Percentiles rank a stretch among this genome's conserved stretches.
phyloP scores from a whole-genome alignment of 2,329 filamentous ascomycete genomes.

The Aureobasidium sp. region DNA sequence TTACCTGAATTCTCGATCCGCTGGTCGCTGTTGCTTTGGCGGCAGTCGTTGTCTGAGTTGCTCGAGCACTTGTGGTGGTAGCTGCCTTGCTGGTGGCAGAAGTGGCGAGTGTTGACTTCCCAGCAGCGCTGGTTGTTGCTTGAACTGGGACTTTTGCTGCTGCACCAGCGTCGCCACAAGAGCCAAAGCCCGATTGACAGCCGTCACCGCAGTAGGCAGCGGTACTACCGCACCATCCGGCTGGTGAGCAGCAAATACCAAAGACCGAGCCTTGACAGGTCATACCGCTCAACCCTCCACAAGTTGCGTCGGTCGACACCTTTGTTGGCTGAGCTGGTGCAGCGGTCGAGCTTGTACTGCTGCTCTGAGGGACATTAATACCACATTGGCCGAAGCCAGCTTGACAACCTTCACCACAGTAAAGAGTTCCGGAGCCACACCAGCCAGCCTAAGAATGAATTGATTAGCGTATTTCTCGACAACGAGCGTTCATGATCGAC shows the following conservation, averaged over 20 bases:
- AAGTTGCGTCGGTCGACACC: constrained; percentile 23
- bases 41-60: not conserved
- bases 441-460: not conserved
- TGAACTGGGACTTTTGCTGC: not conserved
- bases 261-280: constrained; percentile 28
- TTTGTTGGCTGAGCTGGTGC: not conserved
- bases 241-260: constrained; percentile 29
- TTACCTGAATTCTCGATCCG: not conserved
- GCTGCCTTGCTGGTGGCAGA: not conserved
- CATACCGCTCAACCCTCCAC: constrained; percentile 28
- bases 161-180: constrained; percentile 14
- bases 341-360: constrained; percentile 1
- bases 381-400: constrained; percentile 22
- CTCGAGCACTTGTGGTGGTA: not conserved
- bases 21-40: not conserved
- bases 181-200: constrained; percentile 22
- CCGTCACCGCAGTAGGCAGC: constrained; percentile 32
- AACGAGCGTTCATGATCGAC: not conserved
- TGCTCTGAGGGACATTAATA: constrained; percentile 6
- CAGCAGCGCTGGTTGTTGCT: not conserved
- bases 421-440: constrained; percentile 10
- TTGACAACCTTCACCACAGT: constrained; percentile 25
- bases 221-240: constrained; percentile 30
- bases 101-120: not conserved
- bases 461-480: not conserved